These are phyloP conservation scores for Aspergillus terreus DNA, from an alignment of 2,329 filamentous ascomycete species.

Conservation along the genomic window DNA sequence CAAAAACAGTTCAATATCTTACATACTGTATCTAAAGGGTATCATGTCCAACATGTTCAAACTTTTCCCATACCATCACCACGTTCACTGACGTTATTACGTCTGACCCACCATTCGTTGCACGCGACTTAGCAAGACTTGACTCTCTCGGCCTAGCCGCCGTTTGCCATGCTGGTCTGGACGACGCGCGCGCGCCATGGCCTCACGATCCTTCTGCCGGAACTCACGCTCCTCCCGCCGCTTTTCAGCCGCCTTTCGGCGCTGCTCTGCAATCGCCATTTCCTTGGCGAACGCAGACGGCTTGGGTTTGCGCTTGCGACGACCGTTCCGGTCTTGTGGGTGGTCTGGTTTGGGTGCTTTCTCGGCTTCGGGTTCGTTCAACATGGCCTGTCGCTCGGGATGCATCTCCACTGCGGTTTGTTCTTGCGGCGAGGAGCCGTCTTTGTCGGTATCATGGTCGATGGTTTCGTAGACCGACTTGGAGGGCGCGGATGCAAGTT, in stretches of 20 bases:
- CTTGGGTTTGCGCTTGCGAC: slow-evolving; percentile 39
- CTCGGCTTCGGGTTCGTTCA: slow-evolving; percentile 43
- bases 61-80: slow-evolving; percentile 1
- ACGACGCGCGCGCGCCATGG: slow-evolving; percentile 59
- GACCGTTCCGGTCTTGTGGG: slow-evolving; percentile 25
- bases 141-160: slow-evolving; percentile 78
- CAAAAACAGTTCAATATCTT: no score
- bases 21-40: slow-evolving; percentile 1
- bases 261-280: slow-evolving; percentile 63
- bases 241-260: slow-evolving; percentile 57
- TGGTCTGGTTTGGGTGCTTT: slow-evolving; percentile 16
- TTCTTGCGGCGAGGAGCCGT: slow-evolving; percentile 14
- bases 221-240: slow-evolving; percentile 63
- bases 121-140: slow-evolving; percentile 71
- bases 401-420: slow-evolving; percentile 52
- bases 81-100: slow-evolving; percentile 10
- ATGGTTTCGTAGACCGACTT: slow-evolving; percentile 32
- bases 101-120: slow-evolving; percentile 61
- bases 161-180: slow-evolving; percentile 67
- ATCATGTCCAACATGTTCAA: slow-evolving; percentile 1
- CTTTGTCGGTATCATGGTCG: slow-evolving; percentile 21
- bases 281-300: slow-evolving; percentile 61
- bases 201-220: slow-evolving; percentile 67
- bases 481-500: slow-evolving; percentile 36
- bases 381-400: slow-evolving; percentile 58